These are phyloP conservation scores for Tolypocladium nubicola DNA, from an alignment of 2,329 filamentous ascomycete species.

Conservation along the genomic window DNA sequence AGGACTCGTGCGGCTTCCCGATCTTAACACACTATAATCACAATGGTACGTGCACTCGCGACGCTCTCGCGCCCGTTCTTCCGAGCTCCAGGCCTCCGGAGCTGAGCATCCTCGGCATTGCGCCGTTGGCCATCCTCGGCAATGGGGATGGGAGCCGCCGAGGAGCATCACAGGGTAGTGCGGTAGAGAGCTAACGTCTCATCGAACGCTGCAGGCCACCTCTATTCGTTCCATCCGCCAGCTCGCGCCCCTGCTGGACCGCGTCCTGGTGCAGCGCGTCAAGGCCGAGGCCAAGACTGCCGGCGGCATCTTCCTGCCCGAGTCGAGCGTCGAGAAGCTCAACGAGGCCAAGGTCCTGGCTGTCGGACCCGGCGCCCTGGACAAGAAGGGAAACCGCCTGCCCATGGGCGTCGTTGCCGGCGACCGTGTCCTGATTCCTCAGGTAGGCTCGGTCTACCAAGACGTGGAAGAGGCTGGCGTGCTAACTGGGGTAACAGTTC, in stretches of 20 bases:
- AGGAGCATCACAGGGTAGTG: background rate
- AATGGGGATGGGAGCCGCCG: background rate
- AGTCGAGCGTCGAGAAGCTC: constrained; percentile 93
- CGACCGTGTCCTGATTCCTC: constrained; percentile 91
- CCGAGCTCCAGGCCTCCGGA: background rate
- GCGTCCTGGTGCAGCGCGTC: constrained; percentile 93
- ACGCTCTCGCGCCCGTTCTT: background rate
- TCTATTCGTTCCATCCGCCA: constrained; percentile 91
- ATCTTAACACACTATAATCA: constrained; percentile 8
- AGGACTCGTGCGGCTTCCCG: background rate
- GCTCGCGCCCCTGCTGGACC: constrained; percentile 92
- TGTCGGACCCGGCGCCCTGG: constrained; percentile 78
- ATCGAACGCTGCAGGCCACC: constrained; percentile 37
- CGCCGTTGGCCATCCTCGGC: too few relatives aligned
- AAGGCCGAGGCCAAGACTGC: constrained; percentile 97
- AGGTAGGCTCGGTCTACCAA: constrained; percentile 46
- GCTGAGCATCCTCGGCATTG: background rate
- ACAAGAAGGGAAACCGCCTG: constrained; percentile 82
- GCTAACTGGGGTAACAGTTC: constrained; percentile 47
- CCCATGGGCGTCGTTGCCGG: constrained; percentile 73
- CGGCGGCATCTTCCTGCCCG: constrained; percentile 93
- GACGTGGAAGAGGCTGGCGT: background rate
- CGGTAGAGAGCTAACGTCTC: background rate
- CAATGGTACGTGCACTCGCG: constrained; percentile 16
- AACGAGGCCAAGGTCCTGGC: constrained; percentile 96